Percentiles rank a stretch among this genome's conserved stretches.
Evolutionary conservation across 2,329 filamentous ascomycete species (phyloP).

Genomic region (Monosporascus sp.): DNA sequence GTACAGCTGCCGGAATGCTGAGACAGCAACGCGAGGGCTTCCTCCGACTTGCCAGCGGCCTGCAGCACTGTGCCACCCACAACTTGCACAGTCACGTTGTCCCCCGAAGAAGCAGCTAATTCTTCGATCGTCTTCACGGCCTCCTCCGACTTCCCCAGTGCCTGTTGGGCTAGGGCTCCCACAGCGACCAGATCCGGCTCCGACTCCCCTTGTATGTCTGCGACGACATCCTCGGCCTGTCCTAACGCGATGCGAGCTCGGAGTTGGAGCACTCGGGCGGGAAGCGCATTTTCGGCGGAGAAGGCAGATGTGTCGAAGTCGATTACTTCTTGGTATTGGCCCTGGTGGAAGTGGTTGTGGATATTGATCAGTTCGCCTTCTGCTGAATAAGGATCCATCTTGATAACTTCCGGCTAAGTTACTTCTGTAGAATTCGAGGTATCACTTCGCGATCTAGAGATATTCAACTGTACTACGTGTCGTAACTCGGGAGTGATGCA

Average conservation of each 20-base stretch:
- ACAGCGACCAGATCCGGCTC: constrained; percentile 74
- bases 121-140: constrained; percentile 62
- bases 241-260: constrained; percentile 81
- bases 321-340: constrained; percentile 81
- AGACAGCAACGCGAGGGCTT: constrained; percentile 72
- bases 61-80: constrained; percentile 78
- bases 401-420: constrained; percentile 20
- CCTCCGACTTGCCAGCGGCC: constrained; percentile 74
- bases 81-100: constrained; percentile 78
- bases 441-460: neutral
- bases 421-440: constrained; percentile 1
- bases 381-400: constrained; percentile 66
- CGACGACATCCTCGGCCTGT: constrained; percentile 67
- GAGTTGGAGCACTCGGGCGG: constrained; percentile 72
- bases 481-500: neutral
- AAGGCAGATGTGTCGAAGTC: constrained; percentile 80
- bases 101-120: constrained; percentile 60
- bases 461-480: neutral
- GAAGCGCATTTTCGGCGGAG: constrained; percentile 70
- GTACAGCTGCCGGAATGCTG: constrained; percentile 83
- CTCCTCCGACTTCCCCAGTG: constrained; percentile 53
- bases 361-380: constrained; percentile 70
- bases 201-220: constrained; percentile 58
- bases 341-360: constrained; percentile 68
- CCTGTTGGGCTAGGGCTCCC: constrained; percentile 66